Base-by-base conservation (phyloP, 1,284 basidiomycete genomes). In the Heterobasidion parviporum region DNA sequence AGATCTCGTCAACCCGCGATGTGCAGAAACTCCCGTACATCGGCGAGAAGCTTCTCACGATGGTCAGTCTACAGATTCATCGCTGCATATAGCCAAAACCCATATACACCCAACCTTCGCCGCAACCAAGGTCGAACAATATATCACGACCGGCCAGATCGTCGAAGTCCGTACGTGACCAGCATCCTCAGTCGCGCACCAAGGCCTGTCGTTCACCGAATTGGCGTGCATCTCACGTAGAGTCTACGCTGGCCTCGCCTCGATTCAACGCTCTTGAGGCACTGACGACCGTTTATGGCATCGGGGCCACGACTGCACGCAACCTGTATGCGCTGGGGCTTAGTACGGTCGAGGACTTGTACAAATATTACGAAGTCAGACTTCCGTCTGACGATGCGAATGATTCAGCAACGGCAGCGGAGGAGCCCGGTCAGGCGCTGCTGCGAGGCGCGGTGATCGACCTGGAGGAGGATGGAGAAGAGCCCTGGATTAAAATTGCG, bases 221-320 rank as follows among this genome's bases (percentile, higher is more conserved):
- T 16, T 34, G 5, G 20, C 49, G n/a, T 4, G 10, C 20, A 26
- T 9, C 49, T 5, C 49, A 50, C 18, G 9, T 34, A 88, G 86
- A 75, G 61, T 70, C 64, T 1, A 77, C 79, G 20, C 66, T 69
- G 6, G 62, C 64, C 3, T 81, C 82, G 1, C 63, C 74, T 46
- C 78, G 85, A 38, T 89, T 80, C 65, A 68, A 72, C 49, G 68
- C 80, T 0, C 73, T 91, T 2, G 75, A 76, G 0, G 64, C 72
- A 0, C 87, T 92, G 60, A 73, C 77, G n/a, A 73, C 76, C 1
- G 70, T 92, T 57, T 82, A 92, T 54, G 86, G 88, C 7, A 83
- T 92, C 38, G 89, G 89, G 7, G 74, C 87, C 0, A 68, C 72
- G n/a, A 86, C 78, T 2, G 86, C 88, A 3, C 77, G 81, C 6